Percentiles rank a stretch among this genome's conserved stretches.
phyloP scores from a whole-genome alignment of 176 grass and related monocot species.

The Poa annua region DNA sequence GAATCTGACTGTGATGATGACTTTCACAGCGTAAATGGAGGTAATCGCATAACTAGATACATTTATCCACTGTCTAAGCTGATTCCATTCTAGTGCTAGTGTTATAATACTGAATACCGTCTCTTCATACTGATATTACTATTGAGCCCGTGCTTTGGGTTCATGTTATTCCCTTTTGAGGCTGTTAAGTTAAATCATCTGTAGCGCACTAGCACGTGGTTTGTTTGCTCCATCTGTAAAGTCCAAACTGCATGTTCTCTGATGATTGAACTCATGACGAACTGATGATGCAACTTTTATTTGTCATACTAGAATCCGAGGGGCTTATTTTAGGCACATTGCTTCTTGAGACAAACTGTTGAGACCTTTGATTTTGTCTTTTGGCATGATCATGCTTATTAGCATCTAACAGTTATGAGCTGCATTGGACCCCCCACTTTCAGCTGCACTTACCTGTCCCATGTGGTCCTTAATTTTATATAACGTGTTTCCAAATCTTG shows the following conservation, averaged over 20 bases:
- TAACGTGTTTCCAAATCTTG: slow-evolving; percentile 11
- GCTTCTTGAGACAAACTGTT: slow-evolving; percentile 45
- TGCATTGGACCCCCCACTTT: slow-evolving; percentile 24
- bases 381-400: slow-evolving; percentile 40
- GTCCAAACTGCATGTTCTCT: slow-evolving; percentile 46
- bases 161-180: slow-evolving; percentile 27
- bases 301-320: slow-evolving; percentile 38
- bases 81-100: slow-evolving; percentile 18
- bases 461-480: slow-evolving; percentile 43
- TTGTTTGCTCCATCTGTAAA: slow-evolving; percentile 28
- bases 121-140: slow-evolving; percentile 21
- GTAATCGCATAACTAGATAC: slow-evolving; percentile 45
- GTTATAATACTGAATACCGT: background rate
- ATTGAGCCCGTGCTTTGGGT: slow-evolving; percentile 12
- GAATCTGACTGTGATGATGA: slow-evolving; percentile 97
- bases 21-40: slow-evolving; percentile 97
- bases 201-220: slow-evolving; percentile 37
- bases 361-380: slow-evolving; percentile 44
- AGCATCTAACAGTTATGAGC: slow-evolving; percentile 17
- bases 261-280: slow-evolving; percentile 32
- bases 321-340: slow-evolving; percentile 41
- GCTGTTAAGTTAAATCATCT: slow-evolving; percentile 27
- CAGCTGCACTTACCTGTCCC: slow-evolving; percentile 25
- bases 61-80: background rate
- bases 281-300: slow-evolving; percentile 37